Evolutionary conservation across 192 early-diverging fungal genomes (phyloP), one percentile per base, ranked within the genome.

Genomic region (Lobosporangium transversale): DNA sequence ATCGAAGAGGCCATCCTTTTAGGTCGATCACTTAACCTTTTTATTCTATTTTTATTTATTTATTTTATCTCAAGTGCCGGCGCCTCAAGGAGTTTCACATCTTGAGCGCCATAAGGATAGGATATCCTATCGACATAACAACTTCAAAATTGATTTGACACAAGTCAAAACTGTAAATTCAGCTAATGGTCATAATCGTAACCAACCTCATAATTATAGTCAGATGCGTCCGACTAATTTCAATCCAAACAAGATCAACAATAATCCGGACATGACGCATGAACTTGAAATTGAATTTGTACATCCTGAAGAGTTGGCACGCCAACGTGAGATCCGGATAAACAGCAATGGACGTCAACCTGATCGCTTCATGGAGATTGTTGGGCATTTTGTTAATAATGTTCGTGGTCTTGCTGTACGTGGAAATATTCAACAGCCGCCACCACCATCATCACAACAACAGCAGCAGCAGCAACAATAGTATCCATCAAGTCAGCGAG

Each of bases 221-320:
- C 62, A 64, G 4, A 67, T 80, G 62, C 51, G 57, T 17, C 53
- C 69, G 33, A 50, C 20, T 12, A 33, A 56, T 31, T 48, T 23
- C 20, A 36, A 24, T 42, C n/a, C n/a, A n/a, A n/a, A n/a, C n/a
- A n/a, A n/a, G n/a, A n/a, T n/a, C n/a, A 53, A 24, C 21, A 60
- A 27, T 40, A 32, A 67, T 17, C 57, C 50, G 14, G 89, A 89
- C 42, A 68, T 91, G 9, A 83, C 86, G 12, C 95, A 97, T 76
- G 95, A 97, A 69, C 81, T 94, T 36, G 95, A 96, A 70, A 61
- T 94, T 35, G 95, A 96, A 75, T 90, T 96, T 63, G 78, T 89
- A 4, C 67, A 85, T 17, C 78, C 86, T 17, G 74, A 83, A 29
- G 44, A 75, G 24, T 70, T 94, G 50, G 62, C 87, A 8, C 70